Base-by-base conservation (phyloP, 257 asterid genomes). In the Jaltomata sinuosa region DNA sequence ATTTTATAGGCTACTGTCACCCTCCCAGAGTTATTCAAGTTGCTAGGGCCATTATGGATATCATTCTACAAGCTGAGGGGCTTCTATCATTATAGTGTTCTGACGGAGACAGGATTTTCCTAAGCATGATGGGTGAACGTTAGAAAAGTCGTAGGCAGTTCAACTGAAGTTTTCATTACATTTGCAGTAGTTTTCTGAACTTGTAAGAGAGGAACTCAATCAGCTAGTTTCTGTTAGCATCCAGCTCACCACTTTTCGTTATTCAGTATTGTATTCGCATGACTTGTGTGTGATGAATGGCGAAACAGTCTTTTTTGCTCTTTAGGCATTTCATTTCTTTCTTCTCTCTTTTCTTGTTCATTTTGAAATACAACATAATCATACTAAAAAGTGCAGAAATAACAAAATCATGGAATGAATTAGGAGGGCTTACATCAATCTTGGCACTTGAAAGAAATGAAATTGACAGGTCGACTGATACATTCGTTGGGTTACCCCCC, bases 391-490 rank as follows among this genome's bases (percentile, higher is more conserved):
- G 14, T 42, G 55, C 54, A 72, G 79, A 40, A 67, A 8, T 25
- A 27, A 27, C 4, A 16, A 74, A 45, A 2, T 74, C 59, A 47
- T 76, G 11, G 62, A 22, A 76, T 47, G 25, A 76, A 76, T 29
- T 32, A 77, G 62, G 82, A 10, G 40, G 38, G 62, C 93, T 90
- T 88, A 92, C 98, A 87, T 91, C 87, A 64, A 83, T 64, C 86
- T 91, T 92, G 3, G 97, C 97, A 83, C 91, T 32, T 5, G 98
- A 93, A 71, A 92, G 83, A 32, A 79, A 85, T 84, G 91, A 89
- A 80, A 95, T 92, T 0, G 98, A 93, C 94, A 95, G 91, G 88
- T 95, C 96, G 18, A 90, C 94, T 0, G 98, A 93, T 8, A 93
- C 94, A 69, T 86, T 89, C 93, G 87, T 87, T 1, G 97, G 91